These are phyloP conservation scores for Microcyclosporella mali DNA, from an alignment of 2,329 filamentous ascomycete genomes.

Conservation along the genomic window DNA sequence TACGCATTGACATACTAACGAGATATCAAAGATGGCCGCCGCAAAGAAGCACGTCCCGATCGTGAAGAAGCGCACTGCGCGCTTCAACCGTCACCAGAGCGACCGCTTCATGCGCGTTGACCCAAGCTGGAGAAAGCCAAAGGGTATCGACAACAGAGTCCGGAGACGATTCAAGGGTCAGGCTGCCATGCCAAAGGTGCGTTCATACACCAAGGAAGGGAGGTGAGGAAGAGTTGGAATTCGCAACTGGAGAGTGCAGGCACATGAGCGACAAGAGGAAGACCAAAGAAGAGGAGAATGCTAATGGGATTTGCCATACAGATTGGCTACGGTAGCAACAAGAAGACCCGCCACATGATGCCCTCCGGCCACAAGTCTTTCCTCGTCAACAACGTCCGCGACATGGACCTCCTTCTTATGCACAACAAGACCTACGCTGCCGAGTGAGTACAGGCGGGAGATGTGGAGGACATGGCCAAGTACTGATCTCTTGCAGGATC, in stretches of 20 bases:
- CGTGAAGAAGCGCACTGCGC: slow-evolving; percentile 99
- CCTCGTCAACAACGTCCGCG: slow-evolving; percentile 93
- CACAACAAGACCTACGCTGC: slow-evolving; percentile 99
- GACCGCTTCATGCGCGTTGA: slow-evolving; percentile 93
- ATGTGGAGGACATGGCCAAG: slow-evolving; percentile 1
- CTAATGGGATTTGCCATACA: slow-evolving; percentile 37
- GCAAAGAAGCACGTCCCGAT: slow-evolving; percentile 99
- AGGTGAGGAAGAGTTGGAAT: slow-evolving; percentile 4
- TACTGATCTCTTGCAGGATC: slow-evolving; percentile 61
- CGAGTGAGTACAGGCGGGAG: slow-evolving; percentile 63
- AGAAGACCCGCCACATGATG: slow-evolving; percentile 98
- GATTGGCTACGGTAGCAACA: slow-evolving; percentile 99
- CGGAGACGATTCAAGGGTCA: slow-evolving; percentile 95
- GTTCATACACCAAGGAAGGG: slow-evolving; percentile 36
- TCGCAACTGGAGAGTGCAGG: slow-evolving; percentile 2
- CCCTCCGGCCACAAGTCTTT: slow-evolving; percentile 99
- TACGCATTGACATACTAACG: slow-evolving; percentile 8
- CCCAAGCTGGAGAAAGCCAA: slow-evolving; percentile 95
- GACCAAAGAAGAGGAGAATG: slow-evolving; percentile 7
- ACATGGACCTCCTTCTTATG: slow-evolving; percentile 97
- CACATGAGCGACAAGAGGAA: slow-evolving; percentile 4
- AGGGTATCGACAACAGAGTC: slow-evolving; percentile 99
- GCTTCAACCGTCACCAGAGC: slow-evolving; percentile 95
- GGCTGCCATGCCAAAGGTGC: slow-evolving; percentile 95
- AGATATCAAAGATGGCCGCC: slow-evolving; percentile 74